phyloP scores from a whole-genome alignment of 73 alveolate species.

The Paramecium caudatum region DNA sequence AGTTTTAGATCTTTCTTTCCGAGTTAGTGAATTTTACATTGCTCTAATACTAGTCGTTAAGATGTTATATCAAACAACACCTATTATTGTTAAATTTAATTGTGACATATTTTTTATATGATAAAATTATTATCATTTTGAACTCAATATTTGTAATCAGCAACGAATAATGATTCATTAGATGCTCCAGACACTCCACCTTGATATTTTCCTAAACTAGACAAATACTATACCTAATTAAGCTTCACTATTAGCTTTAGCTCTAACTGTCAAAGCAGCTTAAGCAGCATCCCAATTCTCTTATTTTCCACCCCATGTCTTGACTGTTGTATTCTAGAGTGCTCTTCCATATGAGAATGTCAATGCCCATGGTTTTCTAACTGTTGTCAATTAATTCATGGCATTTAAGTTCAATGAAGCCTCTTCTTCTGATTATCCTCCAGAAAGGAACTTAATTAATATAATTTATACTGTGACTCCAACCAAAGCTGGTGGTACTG shows the following conservation, averaged over 20 bases:
- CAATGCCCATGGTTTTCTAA: conserved; percentile 94
- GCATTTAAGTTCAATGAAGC: conserved; percentile 96
- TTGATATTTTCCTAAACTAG: conserved; percentile 75
- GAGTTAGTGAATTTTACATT: neutral
- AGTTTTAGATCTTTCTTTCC: too few species aligned
- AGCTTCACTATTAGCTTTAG: conserved; percentile 95
- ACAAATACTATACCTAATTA: conserved; percentile 79
- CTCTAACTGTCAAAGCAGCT: conserved; percentile 90
- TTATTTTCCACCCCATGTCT: conserved; percentile 97
- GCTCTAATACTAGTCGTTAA: neutral
- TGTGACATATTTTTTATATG: conserved; percentile 7
- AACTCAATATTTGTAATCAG: conserved; percentile 82
- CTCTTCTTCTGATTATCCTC: conserved; percentile 97
- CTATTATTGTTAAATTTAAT: neutral
- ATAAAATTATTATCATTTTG: neutral
- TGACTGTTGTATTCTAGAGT: conserved; percentile 91
- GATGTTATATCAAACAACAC: too few species aligned
- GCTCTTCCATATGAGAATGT: conserved; percentile 99
- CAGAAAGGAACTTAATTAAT: conserved; percentile 85
- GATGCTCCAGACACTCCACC: conserved; percentile 80
- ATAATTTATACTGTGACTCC: conserved; percentile 84
- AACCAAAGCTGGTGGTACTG: conserved; percentile 96
- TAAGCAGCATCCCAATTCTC: conserved; percentile 97
- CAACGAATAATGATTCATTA: conserved; percentile 80
- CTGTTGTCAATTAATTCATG: conserved; percentile 89